phyloP scores from a whole-genome alignment of 1,139 yeast species.

The Pichiaceae sp. region DNA sequence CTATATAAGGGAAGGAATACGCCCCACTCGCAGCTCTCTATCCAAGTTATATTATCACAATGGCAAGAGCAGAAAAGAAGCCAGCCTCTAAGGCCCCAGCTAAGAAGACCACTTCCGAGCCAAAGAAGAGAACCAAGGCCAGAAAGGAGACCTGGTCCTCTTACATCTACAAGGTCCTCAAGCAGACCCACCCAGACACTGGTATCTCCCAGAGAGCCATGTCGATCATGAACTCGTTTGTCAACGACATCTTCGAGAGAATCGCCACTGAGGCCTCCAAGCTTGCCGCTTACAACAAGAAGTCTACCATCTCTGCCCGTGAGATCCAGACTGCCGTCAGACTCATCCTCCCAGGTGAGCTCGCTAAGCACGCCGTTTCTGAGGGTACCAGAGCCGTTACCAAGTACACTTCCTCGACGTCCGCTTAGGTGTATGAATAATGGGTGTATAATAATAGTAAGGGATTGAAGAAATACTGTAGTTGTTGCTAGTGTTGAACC shows the following conservation, averaged over 20 bases:
- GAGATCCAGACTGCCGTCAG: constrained; percentile 99
- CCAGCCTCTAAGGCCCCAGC: constrained; percentile 99
- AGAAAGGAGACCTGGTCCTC: constrained; percentile 99
- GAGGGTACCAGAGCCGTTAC: constrained; percentile 99
- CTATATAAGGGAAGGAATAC: background rate
- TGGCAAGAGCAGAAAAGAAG: constrained; percentile 98
- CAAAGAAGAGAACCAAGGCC: constrained; percentile 92
- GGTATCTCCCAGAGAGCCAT: constrained; percentile 99
- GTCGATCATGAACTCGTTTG: constrained; percentile 99
- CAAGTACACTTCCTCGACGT: constrained; percentile 88
- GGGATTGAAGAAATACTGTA: background rate
- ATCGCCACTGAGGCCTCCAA: constrained; percentile 97
- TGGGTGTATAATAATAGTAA: constrained; percentile 2
- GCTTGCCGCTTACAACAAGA: constrained; percentile 99
- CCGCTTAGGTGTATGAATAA: constrained; percentile 25
- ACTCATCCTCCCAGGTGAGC: constrained; percentile 98
- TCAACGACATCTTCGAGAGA: constrained; percentile 93
- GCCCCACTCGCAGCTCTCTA: background rate
- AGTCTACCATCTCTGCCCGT: constrained; percentile 97
- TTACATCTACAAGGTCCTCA: constrained; percentile 95
- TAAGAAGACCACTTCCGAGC: constrained; percentile 84
- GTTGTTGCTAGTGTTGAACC: too few species aligned
- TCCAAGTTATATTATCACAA: constrained; percentile 27
- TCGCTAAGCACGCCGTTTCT: constrained; percentile 98
- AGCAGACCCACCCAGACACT: constrained; percentile 99